These are phyloP conservation scores for Sporothrix curviconia DNA, from an alignment of 2,329 filamentous ascomycete genomes.

Conservation along the genomic window DNA sequence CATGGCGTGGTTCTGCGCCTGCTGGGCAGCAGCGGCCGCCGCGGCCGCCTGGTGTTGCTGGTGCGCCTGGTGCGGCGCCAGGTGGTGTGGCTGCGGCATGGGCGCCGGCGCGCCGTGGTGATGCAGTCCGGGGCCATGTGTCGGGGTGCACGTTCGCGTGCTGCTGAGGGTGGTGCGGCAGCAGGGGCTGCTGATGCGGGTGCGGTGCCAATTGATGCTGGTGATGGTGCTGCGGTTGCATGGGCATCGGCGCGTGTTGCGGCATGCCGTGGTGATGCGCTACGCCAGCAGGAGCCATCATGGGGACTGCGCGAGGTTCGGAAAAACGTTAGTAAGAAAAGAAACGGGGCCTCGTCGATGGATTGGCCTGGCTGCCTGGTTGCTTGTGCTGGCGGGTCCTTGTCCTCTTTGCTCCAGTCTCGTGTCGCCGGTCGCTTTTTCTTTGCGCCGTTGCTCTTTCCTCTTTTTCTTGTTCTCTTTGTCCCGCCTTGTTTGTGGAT, in stretches of 20 bases:
- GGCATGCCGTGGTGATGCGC: constrained; percentile 15
- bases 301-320: constrained; percentile 8
- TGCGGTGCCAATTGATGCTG: constrained; percentile 2
- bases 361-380: background rate
- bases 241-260: constrained; percentile 12
- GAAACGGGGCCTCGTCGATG: background rate
- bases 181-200: constrained; percentile 1
- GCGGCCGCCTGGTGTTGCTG: constrained; percentile 29
- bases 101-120: constrained; percentile 10
- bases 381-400: background rate
- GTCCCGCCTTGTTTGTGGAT: background rate
- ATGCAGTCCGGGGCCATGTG: constrained; percentile 9
- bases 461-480: background rate
- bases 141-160: constrained; percentile 7
- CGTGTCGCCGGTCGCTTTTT: background rate
- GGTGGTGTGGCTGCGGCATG: constrained; percentile 11
- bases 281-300: constrained; percentile 16
- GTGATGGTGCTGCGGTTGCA: constrained; percentile 9
- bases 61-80: constrained; percentile 32
- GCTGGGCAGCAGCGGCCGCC: constrained; percentile 45
- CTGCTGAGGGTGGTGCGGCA: background rate
- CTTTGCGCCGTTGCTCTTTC: background rate
- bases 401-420: background rate
- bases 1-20: constrained; percentile 47
- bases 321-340: constrained; percentile 11